Evolutionary conservation across 441 rosid species (phyloP), one percentile per base, ranked within the genome.

Genomic region (Biscutella laevigata): DNA sequence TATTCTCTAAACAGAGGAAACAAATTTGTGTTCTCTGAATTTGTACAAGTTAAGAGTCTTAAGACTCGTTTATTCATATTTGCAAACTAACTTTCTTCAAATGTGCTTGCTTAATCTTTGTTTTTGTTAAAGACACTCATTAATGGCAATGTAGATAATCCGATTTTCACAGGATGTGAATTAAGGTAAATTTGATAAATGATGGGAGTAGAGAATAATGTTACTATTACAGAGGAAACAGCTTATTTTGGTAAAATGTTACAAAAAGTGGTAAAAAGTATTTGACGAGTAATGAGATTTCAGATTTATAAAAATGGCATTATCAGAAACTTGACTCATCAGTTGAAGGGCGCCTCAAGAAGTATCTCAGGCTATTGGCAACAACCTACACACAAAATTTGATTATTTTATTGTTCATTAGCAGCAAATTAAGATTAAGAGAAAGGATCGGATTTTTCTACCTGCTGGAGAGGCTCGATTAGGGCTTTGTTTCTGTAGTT

Each of bases 391-490:
- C 2, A 8, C 14, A 9, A 36, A 36, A 8, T 38, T 35, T 35
- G 26, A 12, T 26, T 41, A 4, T 7, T 30, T 21, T 21, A 28
- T 12, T 13, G 47, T 4, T 25, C 26, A 32, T 3, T 11, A 21
- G 4, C n/a, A 2, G 41, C 4, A 4, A 4, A 11, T 33, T 26
- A 35, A 40, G 7, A 7, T 2, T 6, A 11, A 6, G 10, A 35
- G 19, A 35, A 13, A 5, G 7, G 33, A 12, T 38, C 15, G 5
- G 11, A 20, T 1, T 0, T 4, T 13, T 40, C 46, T 77, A 92
- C 98, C 95, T 58, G 95, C 71, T 88, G 91, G 51, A 88, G 98
- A 60, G 96, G 95, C 76, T 78, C 84, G 71, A 71, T 86, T 51
- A 84, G 70, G 39, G 99, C 78, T 73, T 82, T 78, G 53, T 81